Conservation (phyloP, 208 protist species). For the Lotmaria passim region DNA sequence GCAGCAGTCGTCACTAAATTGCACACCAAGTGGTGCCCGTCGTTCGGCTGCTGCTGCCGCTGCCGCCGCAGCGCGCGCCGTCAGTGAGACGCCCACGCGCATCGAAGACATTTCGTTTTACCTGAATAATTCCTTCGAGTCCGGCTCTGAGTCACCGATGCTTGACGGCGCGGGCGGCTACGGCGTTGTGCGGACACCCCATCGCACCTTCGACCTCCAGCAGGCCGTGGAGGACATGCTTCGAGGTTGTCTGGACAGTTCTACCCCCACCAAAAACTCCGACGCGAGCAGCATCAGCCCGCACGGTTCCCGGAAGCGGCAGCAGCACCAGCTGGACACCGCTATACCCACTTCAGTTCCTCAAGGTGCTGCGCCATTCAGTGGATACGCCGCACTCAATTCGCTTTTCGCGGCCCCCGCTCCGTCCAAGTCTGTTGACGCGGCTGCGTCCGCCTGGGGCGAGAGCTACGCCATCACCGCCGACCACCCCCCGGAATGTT, state of each 20-base stretch:
- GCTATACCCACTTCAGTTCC: not conserved
- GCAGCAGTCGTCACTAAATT: slow-evolving; percentile 19
- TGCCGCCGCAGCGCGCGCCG: slow-evolving; percentile 1
- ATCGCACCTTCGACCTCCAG: slow-evolving; percentile 27
- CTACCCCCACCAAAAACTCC: slow-evolving; percentile 21
- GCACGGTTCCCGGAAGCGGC: not conserved
- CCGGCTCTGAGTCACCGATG: slow-evolving; percentile 25
- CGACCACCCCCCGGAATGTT: slow-evolving; percentile 20
- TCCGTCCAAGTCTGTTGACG: not conserved
- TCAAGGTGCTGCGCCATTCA: slow-evolving; percentile 8
- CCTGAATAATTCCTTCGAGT: slow-evolving; percentile 39
- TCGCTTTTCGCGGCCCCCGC: slow-evolving; percentile 14
- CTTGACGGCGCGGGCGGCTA: not conserved
- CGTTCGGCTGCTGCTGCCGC: slow-evolving; percentile 26
- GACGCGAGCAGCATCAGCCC: slow-evolving; percentile 12
- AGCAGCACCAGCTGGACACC: slow-evolving; percentile 7
- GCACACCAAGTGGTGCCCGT: slow-evolving; percentile 29
- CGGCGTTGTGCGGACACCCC: slow-evolving; percentile 2
- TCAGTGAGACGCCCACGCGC: slow-evolving; percentile 25
- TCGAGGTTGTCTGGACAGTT: slow-evolving; percentile 32
- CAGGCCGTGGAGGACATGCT: slow-evolving; percentile 43
- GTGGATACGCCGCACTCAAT: slow-evolving; percentile 13
- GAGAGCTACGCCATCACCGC: not conserved
- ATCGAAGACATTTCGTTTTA: slow-evolving; percentile 32
- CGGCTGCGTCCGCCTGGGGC: slow-evolving; percentile 4